These are phyloP conservation scores for Stachybotrys chartarum DNA, from an alignment of 2,329 filamentous ascomycete genomes.

Conservation along the genomic window DNA sequence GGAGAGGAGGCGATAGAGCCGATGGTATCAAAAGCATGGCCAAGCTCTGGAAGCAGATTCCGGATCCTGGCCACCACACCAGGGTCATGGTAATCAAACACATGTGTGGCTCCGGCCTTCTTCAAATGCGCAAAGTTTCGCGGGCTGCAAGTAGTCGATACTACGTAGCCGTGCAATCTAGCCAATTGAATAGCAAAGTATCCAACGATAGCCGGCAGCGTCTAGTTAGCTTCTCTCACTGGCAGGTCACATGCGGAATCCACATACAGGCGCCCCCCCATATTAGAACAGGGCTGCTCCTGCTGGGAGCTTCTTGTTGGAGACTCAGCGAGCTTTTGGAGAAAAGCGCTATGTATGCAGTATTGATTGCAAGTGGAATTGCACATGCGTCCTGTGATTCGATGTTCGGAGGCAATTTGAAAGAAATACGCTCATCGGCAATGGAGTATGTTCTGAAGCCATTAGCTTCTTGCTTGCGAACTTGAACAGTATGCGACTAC, in stretches of 20 bases:
- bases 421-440: slow-evolving; percentile 30
- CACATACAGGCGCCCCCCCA: slow-evolving; percentile 33
- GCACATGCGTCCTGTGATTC: slow-evolving; percentile 21
- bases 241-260: too few relatives aligned
- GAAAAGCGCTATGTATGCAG: slow-evolving; percentile 30
- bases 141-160: slow-evolving; percentile 26
- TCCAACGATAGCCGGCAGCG: slow-evolving; percentile 10
- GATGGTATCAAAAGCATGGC: slow-evolving; percentile 33
- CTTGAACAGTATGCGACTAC: too few relatives aligned
- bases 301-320: slow-evolving; percentile 1
- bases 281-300: slow-evolving; percentile 20
- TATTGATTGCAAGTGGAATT: slow-evolving; percentile 27
- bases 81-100: slow-evolving; percentile 31
- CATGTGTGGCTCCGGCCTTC: slow-evolving; percentile 21
- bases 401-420: slow-evolving; percentile 23
- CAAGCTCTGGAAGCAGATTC: slow-evolving; percentile 17
- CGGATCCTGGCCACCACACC: slow-evolving; percentile 25
- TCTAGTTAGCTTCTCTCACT: too few relatives aligned
- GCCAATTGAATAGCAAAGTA: slow-evolving; percentile 24
- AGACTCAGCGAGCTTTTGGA: slow-evolving; percentile 26
- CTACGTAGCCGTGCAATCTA: slow-evolving; percentile 16
- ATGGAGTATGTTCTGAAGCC: slow-evolving; percentile 26
- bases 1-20: slow-evolving; percentile 26
- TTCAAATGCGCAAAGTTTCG: slow-evolving; percentile 20
- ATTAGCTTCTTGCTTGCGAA: too few relatives aligned